Base-by-base conservation (phyloP, 371 early-diverging fungal genomes). In the Circinella umbellata region DNA sequence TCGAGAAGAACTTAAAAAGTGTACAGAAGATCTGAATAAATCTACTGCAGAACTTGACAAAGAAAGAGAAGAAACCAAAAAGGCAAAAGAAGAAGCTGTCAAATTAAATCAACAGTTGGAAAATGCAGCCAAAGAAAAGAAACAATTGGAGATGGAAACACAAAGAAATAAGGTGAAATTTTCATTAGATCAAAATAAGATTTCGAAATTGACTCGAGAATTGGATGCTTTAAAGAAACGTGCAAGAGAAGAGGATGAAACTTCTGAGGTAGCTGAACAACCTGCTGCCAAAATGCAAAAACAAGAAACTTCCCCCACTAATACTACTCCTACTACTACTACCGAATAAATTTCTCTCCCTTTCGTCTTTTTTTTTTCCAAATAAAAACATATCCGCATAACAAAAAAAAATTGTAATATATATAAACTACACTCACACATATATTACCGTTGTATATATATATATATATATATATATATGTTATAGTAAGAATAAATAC, bases 241-340 rank as follows among this genome's bases (percentile, higher is more conserved):
- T 34, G 57, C 27, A 0, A 18, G 57, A 57, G 35, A 18, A 34
- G 57, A 57, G 57, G 57, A 57, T 14, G 57, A 34, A 8, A 10
- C 18, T 4, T 1, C 18, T 1, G 27, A 57, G 0, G 27, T 27
- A 18, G 57, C 11, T 7, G 57, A 57, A 13, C n/a, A 11, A 14
- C 57, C 57, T 6, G 57, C 57, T 18, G 35, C 57, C 5, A 57
- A 57, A 27, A 57, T 57, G 6, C 57, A 57, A 57, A 57, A 57
- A 27, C 57, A 57, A 34, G 57, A 57, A 57, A 57, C 0, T 34
- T 27, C 27, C 27, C 27, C 27, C 2, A 27, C 27, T 27, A 27
- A n/a, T n/a, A n/a, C 27, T 27, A 27, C 27, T 27, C 27, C 27
- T 27, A 27, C 27, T 27, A 27, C 27, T 27, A 27, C 27, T 27